These are phyloP conservation scores for Neurospora sp. DNA, from an alignment of 495 filamentous ascomycete genomes.

Conservation along the genomic window DNA sequence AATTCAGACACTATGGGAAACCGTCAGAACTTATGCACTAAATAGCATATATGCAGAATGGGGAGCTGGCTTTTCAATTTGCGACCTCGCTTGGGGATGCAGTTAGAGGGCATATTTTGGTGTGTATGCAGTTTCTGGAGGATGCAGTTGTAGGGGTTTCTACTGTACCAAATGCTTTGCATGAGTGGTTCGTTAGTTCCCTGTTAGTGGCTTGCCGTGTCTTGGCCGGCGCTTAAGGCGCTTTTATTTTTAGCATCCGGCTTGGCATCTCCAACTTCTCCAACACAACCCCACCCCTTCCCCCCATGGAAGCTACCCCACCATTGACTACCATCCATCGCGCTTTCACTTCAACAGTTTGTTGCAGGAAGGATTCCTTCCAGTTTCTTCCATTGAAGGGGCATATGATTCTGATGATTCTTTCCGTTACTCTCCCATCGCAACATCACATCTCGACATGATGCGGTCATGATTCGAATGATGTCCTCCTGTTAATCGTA, in stretches of 20 bases:
- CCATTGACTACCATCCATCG: not conserved
- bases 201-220: not conserved
- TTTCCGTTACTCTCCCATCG: not conserved
- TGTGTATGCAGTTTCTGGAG: too few relatives aligned
- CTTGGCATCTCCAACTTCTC: not conserved
- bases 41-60: too few relatives aligned
- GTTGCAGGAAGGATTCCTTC: not conserved
- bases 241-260: not conserved
- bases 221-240: not conserved
- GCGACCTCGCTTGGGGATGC: too few relatives aligned
- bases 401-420: not conserved
- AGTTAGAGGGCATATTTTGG: too few relatives aligned
- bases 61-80: too few relatives aligned
- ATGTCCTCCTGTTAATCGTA: not conserved
- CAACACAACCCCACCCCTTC: not conserved
- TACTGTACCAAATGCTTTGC: not conserved
- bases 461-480: not conserved
- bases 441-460: not conserved
- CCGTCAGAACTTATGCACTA: too few relatives aligned
- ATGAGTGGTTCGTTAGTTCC: not conserved
- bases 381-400: not conserved
- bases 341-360: not conserved
- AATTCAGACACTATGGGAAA: too few relatives aligned
- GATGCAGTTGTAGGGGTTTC: too few relatives aligned
- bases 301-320: not conserved